Percentiles rank a stretch among this genome's conserved stretches.
phyloP scores from a whole-genome alignment of 306 rosid genomes.

The Prunus persica region DNA sequence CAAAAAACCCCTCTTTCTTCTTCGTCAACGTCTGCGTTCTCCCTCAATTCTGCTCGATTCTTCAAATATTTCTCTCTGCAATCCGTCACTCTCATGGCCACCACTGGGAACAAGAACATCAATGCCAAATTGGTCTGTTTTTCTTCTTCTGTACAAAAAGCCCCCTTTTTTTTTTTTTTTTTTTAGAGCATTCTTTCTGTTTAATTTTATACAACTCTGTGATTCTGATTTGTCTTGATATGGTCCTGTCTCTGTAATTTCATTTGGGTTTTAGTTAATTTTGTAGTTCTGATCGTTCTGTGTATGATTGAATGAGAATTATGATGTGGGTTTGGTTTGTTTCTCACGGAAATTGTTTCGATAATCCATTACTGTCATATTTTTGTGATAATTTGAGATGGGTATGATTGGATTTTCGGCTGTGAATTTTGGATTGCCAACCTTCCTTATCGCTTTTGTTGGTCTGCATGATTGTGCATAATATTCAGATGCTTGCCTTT shows the following conservation, averaged over 20 bases:
- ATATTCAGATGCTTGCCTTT: neutral
- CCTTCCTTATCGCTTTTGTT: neutral
- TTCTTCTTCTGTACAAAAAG: neutral
- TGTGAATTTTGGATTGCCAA: neutral
- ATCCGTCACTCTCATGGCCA: slow-evolving; percentile 41
- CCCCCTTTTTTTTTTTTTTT: slow-evolving; percentile 4
- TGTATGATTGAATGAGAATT: neutral
- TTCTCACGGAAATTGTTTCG: neutral
- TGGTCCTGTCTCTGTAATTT: neutral
- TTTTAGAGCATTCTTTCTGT: neutral
- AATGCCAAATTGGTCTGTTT: slow-evolving; percentile 55
- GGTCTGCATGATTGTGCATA: slow-evolving; percentile 1
- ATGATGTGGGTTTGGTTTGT: slow-evolving; percentile 8
- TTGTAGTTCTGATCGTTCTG: neutral
- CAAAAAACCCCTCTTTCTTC: neutral
- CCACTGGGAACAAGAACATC: slow-evolving; percentile 58
- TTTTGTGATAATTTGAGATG: neutral
- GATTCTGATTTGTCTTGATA: neutral
- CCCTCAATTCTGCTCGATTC: neutral
- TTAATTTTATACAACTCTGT: neutral
- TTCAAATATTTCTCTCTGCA: neutral
- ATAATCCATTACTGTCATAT: neutral
- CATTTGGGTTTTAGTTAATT: neutral
- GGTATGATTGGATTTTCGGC: slow-evolving; percentile 3
- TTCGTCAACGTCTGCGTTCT: slow-evolving; percentile 19